Conservation (phyloP, 2,329 filamentous ascomycete genomes). For the Clarireedia paspali region DNA sequence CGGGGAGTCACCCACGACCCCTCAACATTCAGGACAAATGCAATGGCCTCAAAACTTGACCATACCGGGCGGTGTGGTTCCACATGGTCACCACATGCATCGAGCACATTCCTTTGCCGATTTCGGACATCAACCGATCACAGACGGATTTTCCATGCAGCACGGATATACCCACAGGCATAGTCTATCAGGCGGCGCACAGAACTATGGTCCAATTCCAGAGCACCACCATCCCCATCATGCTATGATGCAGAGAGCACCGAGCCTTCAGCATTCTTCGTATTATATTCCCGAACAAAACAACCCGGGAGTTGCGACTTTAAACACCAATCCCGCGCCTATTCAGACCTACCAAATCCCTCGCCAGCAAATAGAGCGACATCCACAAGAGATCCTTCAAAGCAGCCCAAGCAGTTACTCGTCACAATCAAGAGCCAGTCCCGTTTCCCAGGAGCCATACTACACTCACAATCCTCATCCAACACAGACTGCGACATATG, state of each 20-base stretch:
- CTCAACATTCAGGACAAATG: conserved; percentile 39
- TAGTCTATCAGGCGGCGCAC: conserved; percentile 37
- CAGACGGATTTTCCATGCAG: conserved; percentile 27
- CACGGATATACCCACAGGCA: conserved; percentile 39
- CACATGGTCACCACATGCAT: conserved; percentile 31
- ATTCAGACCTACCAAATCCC: conserved; percentile 39
- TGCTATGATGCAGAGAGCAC: conserved; percentile 32
- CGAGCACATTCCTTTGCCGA: conserved; percentile 48
- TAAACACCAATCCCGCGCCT: conserved; percentile 46
- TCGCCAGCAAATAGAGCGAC: conserved; percentile 33
- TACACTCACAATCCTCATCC: conserved; percentile 45
- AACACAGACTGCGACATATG: conserved; percentile 40
- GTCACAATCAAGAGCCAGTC: conserved; percentile 45
- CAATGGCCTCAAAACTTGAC: conserved; percentile 42
- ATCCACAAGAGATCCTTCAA: conserved; percentile 42
- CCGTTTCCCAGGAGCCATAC: conserved; percentile 45
- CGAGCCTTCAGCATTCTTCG: conserved; percentile 26
- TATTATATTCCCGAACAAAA: conserved; percentile 52
- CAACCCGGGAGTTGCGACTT: conserved; percentile 54
- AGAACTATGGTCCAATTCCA: conserved; percentile 37
- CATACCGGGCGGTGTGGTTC: conserved; percentile 31
- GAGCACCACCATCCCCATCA: conserved; percentile 34
- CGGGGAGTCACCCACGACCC: conserved; percentile 52
- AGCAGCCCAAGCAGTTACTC: conserved; percentile 54
- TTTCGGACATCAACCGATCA: conserved; percentile 40